Base-by-base conservation (phyloP, 768 basidiomycete genomes). In the Cystobasidiopsis lactophilus region DNA sequence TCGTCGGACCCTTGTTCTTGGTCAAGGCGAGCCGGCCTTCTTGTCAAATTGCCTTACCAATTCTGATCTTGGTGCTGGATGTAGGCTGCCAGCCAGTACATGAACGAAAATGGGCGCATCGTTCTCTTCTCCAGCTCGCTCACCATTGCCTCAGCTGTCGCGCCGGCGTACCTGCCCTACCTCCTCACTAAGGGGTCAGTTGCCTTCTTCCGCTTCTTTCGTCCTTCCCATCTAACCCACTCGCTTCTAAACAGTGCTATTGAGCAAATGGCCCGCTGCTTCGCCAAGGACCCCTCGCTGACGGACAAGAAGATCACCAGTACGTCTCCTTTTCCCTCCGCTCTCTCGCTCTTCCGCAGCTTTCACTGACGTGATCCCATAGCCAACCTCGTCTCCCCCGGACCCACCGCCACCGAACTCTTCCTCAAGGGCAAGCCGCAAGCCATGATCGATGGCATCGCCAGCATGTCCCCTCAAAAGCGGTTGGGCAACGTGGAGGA, bases 1-100 rank as follows among this genome's bases (percentile, higher is more conserved):
- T 77, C 51, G 76, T 77, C 59, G 75, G 71, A 0, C 75, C 76
- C 1, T 56, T 78, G 16, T 78, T 77, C 66, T 64, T 75, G 45
- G 69, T 69, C 2, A 71, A 77, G 57, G 66, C n/a, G 19, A n/a
- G 41, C 27, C 7, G 9, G n/a, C 21, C 9, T 35, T 7, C 50
- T 23, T 21, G 35, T 24, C 19, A 53, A 27, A 24, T 48, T 2
- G n/a, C 44, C 35, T 40, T 24, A 21, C n/a, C n/a, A n/a, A n/a
- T n/a, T n/a, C n/a, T n/a, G n/a, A n/a, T n/a, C n/a, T n/a, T n/a
- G n/a, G n/a, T n/a, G n/a, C n/a, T n/a, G n/a, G n/a, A n/a, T n/a
- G n/a, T 24, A n/a, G 19, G 14, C n/a, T 31, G 19, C 45, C 13
- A 29, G 23, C 13, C 30, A 38, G 5, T 48, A 16, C 14, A 16